Percentiles rank a stretch among this genome's conserved stretches.
Conservation (phyloP, 805 yeast genomes). For the Huiozyma sinensis region DNA sequence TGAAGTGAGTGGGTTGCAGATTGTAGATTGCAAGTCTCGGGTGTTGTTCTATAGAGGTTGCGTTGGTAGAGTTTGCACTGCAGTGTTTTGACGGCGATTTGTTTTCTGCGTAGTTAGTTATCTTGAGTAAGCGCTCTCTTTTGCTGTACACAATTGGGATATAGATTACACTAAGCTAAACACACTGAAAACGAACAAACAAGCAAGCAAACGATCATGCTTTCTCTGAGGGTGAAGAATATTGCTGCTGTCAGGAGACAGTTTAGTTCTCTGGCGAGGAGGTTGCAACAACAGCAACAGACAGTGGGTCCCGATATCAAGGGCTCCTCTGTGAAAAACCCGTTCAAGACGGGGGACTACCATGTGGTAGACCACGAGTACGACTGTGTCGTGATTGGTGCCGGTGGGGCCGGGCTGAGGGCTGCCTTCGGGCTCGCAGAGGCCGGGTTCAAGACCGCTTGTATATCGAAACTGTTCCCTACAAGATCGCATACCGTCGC, state of each 20-base stretch:
- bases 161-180: not conserved
- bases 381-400: conserved; percentile 96
- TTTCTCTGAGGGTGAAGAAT: not conserved
- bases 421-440: conserved; percentile 97
- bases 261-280: not conserved
- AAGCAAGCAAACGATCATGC: not conserved
- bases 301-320: not conserved
- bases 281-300: not conserved
- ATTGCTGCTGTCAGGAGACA: not conserved
- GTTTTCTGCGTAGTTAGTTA: not conserved
- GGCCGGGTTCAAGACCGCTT: conserved; percentile 95
- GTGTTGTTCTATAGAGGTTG: too few relatives aligned
- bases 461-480: conserved; percentile 93
- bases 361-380: conserved; percentile 95
- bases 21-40: too few relatives aligned
- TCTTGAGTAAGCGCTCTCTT: too few relatives aligned
- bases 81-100: not conserved
- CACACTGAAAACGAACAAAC: not conserved
- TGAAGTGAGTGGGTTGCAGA: too few relatives aligned
- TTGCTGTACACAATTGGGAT: too few relatives aligned
- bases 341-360: conserved; percentile 34
- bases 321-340: not conserved
- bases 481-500: conserved; percentile 98
- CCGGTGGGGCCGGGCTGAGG: conserved; percentile 98
- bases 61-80: not conserved